phyloP scores from a whole-genome alignment of 2,329 filamentous ascomycete species.

The Hypomyces perniciosus region DNA sequence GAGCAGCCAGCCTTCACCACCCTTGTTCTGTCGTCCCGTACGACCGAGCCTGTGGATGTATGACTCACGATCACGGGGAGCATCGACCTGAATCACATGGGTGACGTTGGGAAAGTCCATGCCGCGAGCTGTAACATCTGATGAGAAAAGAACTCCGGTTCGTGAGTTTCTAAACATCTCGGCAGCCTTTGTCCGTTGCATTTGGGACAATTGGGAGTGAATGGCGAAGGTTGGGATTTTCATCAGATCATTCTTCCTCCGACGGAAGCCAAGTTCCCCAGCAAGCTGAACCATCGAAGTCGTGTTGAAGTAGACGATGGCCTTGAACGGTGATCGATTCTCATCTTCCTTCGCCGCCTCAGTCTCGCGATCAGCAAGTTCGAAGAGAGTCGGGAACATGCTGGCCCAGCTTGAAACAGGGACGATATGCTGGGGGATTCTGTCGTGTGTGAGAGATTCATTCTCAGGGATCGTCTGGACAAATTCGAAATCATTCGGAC shows the following conservation, averaged over 20 bases:
- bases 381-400: constrained; percentile 67
- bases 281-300: constrained; percentile 66
- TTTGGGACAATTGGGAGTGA: constrained; percentile 72
- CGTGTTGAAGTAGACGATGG: constrained; percentile 87
- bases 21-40: constrained; percentile 68
- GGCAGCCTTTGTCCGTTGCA: constrained; percentile 61
- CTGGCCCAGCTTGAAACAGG: constrained; percentile 66
- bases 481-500: constrained; percentile 74
- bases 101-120: constrained; percentile 79
- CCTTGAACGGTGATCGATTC: constrained; percentile 68
- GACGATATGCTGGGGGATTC: constrained; percentile 74
- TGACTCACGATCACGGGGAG: constrained; percentile 58
- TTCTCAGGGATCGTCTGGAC: constrained; percentile 80
- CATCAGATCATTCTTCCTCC: constrained; percentile 33
- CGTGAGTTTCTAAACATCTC: constrained; percentile 62
- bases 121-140: constrained; percentile 73
- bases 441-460: constrained; percentile 78
- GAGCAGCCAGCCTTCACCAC: constrained; percentile 66
- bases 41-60: constrained; percentile 75
- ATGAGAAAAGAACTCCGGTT: constrained; percentile 65
- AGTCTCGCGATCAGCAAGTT: constrained; percentile 62
- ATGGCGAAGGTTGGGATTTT: constrained; percentile 49
- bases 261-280: constrained; percentile 44
- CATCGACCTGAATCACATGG: constrained; percentile 70
- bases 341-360: constrained; percentile 35